phyloP scores from a whole-genome alignment of 352 stramenopile genomes.

The Phytophthora kernoviae region DNA sequence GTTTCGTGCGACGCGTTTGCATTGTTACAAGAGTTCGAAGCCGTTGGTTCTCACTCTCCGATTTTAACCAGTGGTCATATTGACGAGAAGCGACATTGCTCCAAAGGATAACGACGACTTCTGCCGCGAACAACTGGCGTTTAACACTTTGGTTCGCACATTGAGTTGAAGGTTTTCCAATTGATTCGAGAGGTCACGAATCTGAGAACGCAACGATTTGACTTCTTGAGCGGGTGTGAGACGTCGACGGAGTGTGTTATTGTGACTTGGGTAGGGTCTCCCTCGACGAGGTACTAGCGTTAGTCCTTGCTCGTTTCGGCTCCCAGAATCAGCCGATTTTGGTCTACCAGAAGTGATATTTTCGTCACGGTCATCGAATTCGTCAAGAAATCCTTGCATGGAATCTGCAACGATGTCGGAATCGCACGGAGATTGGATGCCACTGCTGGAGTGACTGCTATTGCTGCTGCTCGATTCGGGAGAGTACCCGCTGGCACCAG shows the following conservation, averaged over 20 bases:
- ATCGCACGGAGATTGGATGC: no score
- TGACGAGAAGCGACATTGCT: background rate
- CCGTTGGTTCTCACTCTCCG: conserved; percentile 2
- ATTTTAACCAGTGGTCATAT: background rate
- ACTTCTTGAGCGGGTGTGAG: background rate
- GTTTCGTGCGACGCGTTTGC: background rate
- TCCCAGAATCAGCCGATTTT: no score
- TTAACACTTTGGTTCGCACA: background rate
- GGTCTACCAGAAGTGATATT: background rate
- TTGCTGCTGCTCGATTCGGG: background rate
- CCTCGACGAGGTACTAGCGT: background rate
- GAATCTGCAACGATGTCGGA: background rate
- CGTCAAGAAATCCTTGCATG: background rate
- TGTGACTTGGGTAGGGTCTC: background rate
- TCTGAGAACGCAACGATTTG: background rate
- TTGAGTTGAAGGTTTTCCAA: conserved; percentile 1
- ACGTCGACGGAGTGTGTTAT: background rate
- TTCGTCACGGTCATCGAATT: background rate
- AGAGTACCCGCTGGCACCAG: background rate
- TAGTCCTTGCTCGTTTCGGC: no score
- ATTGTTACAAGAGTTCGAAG: background rate
- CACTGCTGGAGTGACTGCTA: no score
- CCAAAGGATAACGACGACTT: background rate
- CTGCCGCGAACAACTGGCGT: background rate
- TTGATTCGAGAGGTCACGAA: background rate